Evolutionary conservation across 2,329 filamentous ascomycete species (phyloP), one percentile per base, ranked within the genome.

Genomic region (Remersonia thermophila): DNA sequence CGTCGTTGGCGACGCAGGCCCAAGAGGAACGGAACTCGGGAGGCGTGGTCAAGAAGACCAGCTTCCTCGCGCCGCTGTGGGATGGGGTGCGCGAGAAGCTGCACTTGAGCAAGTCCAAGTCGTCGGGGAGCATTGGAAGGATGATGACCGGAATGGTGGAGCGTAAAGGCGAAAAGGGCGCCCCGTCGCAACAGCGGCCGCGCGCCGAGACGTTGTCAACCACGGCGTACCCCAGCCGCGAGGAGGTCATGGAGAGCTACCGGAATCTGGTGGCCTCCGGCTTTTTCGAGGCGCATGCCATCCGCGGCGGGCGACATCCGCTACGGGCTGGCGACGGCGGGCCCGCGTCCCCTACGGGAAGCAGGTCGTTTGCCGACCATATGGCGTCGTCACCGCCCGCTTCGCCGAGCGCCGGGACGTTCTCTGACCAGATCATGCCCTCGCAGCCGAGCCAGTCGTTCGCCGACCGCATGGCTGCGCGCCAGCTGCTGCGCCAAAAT

Each of bases 261-360:
- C 66, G 72, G 44, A 57, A 69, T 45, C 62, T 76, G 38, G 61
- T 75, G 46, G 64, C 68, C 2, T 63, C 63, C 5, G 71, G 71
- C 40, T 76, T 76, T 62, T 76, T 76, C 51, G 60, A 65, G 32
- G 59, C 66, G 16, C 70, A 73, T 43, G 70, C 71, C 35, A 74
- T 74, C 42, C 66, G 69, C 41, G 72, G 69, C 4, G 71, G 68
- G 1, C 60, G 71, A 3, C 67, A 68, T 49, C 65, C 59, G 2
- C 51, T 52, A 15, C 54, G 48, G 43, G 15, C 32, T 38, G 30
- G 20, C 32, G 9, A 36, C 26, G 2, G n/a, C 32, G 28, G 30
- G 20, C 16, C 27, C 3, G 30, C 16, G 26, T 18, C 30, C 10
- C 15, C 27, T 32, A 20, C 20, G 17, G 23, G 15, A 3, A 25